Evolutionary conservation across 2,329 filamentous ascomycete species (phyloP).

Genomic region (Fusarium lyarnte): DNA sequence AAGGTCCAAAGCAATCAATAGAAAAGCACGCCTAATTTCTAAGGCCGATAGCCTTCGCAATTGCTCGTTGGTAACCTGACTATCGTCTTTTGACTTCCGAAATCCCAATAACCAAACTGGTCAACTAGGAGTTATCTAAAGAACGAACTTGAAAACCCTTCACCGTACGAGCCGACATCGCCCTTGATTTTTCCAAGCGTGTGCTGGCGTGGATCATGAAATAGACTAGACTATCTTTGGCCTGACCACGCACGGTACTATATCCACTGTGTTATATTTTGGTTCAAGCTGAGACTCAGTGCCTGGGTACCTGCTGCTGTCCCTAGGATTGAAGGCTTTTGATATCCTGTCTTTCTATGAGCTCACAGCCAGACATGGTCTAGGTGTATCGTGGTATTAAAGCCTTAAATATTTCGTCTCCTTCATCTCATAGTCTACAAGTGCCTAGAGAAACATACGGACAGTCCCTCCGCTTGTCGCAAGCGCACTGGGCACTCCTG

Average conservation of each 20-base stretch:
- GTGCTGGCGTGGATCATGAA: constrained; percentile 23
- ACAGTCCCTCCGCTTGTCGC: constrained; percentile 34
- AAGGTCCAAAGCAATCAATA: not conserved
- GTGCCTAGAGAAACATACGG: constrained; percentile 9
- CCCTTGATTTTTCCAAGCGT: constrained; percentile 26
- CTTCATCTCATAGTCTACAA: constrained; percentile 6
- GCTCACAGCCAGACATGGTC: not conserved
- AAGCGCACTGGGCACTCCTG: constrained; percentile 43
- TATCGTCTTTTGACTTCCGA: not conserved
- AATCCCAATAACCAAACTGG: not conserved
- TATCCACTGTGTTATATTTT: constrained; percentile 24
- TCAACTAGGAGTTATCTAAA: not conserved
- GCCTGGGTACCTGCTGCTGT: not conserved
- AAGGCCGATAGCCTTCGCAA: not conserved
- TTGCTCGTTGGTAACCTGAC: not conserved
- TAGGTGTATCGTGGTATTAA: not conserved
- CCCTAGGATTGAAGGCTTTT: not conserved
- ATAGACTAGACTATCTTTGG: constrained; percentile 11
- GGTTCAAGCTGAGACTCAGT: constrained; percentile 26
- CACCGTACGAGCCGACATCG: constrained; percentile 29
- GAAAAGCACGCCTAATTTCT: not conserved
- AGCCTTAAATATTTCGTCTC: constrained; percentile 27
- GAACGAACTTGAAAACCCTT: not conserved
- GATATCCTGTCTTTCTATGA: constrained; percentile 24
- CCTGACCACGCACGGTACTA: constrained; percentile 15